A percentile compares a stretch with the other conserved stretches of the same genome.
These are phyloP conservation scores for Helotiales sp. DNA, from an alignment of 2,329 filamentous ascomycete species.

Conservation along the genomic window DNA sequence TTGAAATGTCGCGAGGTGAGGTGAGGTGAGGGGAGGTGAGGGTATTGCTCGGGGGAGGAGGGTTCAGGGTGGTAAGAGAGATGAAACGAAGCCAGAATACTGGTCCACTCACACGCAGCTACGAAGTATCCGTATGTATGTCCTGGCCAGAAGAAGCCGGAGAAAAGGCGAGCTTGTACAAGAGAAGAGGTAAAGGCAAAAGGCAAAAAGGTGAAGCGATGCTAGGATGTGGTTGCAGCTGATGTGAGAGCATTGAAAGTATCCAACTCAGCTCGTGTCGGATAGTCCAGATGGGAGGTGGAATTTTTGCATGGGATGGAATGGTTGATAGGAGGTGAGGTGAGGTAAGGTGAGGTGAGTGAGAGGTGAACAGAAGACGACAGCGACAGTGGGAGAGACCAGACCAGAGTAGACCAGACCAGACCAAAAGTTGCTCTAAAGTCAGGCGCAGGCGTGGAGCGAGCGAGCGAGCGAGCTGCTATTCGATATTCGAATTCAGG, in stretches of 20 bases:
- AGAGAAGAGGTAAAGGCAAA: background rate
- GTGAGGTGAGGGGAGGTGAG: too few relatives aligned
- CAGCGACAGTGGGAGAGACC: background rate
- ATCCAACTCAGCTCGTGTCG: background rate
- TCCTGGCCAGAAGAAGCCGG: background rate
- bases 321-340: background rate
- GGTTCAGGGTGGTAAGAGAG: too few relatives aligned
- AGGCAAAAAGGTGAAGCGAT: too few relatives aligned
- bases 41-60: background rate
- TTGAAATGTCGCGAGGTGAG: too few relatives aligned
- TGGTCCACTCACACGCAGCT: background rate
- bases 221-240: background rate
- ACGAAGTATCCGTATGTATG: too few relatives aligned
- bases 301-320: background rate
- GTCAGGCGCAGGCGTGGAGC: too few relatives aligned
- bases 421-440: too few relatives aligned
- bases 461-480: too few relatives aligned
- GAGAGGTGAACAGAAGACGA: background rate
- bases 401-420: background rate
- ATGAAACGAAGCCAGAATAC: conserved; percentile 4
- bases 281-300: background rate
- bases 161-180: background rate
- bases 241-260: background rate
- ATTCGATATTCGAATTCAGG: too few relatives aligned
- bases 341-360: background rate